Evolutionary conservation across 2,329 filamentous ascomycete species (phyloP).

Genomic region (Scedosporium apiospermum): DNA sequence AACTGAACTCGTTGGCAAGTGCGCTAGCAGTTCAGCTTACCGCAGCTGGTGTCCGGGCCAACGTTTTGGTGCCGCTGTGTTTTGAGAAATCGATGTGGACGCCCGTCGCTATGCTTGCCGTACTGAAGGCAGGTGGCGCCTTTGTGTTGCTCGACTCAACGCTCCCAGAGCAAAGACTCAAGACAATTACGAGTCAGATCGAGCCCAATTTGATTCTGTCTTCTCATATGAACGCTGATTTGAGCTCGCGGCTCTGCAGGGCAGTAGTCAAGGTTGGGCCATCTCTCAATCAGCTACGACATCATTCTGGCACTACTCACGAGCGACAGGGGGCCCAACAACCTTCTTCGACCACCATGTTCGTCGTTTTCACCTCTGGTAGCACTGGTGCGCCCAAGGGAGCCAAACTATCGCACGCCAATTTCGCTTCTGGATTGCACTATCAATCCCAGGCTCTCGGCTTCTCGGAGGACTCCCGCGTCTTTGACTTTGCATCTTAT

Average conservation of each 20-base stretch:
- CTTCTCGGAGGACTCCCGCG: too few species aligned
- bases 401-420: slow-evolving; percentile 40
- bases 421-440: slow-evolving; percentile 31
- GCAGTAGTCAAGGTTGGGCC: background rate
- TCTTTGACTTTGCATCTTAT: too few species aligned
- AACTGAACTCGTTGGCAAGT: too few species aligned
- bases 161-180: slow-evolving; percentile 8
- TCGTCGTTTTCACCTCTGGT: slow-evolving; percentile 56
- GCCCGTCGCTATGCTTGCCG: slow-evolving; percentile 12
- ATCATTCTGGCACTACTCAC: too few species aligned
- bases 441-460: too few species aligned
- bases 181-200: slow-evolving; percentile 9
- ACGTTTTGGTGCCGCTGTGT: background rate
- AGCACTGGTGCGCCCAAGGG: slow-evolving; percentile 57
- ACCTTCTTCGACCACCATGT: slow-evolving; percentile 32
- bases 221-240: background rate
- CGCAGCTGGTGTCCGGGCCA: background rate
- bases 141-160: slow-evolving; percentile 12
- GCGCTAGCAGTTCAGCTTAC: too few species aligned
- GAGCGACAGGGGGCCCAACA: slow-evolving; percentile 11
- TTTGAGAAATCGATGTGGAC: slow-evolving; percentile 12
- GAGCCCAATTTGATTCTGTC: slow-evolving; percentile 6
- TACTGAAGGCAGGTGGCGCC: slow-evolving; percentile 12
- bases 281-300: background rate
- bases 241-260: background rate